Percentiles rank a stretch among this genome's conserved stretches.
Evolutionary conservation across 108 stramenopile species (phyloP).

Genomic region (Bacterosira constricta): DNA sequence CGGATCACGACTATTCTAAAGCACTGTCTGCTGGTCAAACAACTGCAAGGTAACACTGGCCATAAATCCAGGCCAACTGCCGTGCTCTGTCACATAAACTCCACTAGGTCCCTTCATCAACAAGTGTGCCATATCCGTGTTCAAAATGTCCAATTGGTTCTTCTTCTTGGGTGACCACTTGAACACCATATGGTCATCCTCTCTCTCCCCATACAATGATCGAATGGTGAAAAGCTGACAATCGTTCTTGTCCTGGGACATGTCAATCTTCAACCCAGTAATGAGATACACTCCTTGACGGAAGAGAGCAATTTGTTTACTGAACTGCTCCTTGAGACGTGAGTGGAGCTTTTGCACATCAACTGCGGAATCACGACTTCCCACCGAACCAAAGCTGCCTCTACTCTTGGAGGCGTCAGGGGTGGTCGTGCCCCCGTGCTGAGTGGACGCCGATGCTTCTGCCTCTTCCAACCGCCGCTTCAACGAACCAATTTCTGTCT

Average conservation of each 20-base stretch:
- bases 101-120: conserved; percentile 71
- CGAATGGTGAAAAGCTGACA: conserved; percentile 82
- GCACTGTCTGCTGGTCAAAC: conserved; percentile 93
- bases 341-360: conserved; percentile 89
- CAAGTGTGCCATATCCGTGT: conserved; percentile 82
- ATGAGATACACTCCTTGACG: conserved; percentile 93
- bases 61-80: conserved; percentile 93
- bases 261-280: conserved; percentile 94
- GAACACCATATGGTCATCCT: conserved; percentile 91
- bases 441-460: background rate
- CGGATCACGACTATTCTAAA: conserved; percentile 4
- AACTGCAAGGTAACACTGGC: conserved; percentile 83
- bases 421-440: conserved; percentile 17
- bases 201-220: conserved; percentile 92
- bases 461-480: conserved; percentile 57
- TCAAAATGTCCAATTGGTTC: conserved; percentile 68
- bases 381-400: conserved; percentile 35
- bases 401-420: conserved; percentile 12
- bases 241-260: conserved; percentile 55
- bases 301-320: conserved; percentile 88
- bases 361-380: conserved; percentile 22
- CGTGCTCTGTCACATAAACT: conserved; percentile 82
- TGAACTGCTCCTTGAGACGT: conserved; percentile 91
- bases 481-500: conserved; percentile 66
- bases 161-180: conserved; percentile 68